These are phyloP conservation scores for Sclerotinia sclerotiorum DNA, from an alignment of 2,329 filamentous ascomycete species.

Conservation along the genomic window DNA sequence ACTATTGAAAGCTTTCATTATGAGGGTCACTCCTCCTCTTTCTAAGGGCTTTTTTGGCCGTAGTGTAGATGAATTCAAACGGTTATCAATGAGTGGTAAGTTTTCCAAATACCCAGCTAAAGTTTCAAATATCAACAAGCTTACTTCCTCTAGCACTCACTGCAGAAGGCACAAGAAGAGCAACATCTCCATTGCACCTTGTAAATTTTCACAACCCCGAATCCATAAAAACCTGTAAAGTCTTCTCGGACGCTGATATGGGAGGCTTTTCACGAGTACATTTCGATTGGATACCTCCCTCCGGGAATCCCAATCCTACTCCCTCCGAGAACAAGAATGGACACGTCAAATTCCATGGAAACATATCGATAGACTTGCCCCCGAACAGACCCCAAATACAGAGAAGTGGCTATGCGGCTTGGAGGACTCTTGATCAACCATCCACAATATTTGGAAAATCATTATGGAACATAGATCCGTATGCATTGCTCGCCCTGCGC, in stretches of 20 bases:
- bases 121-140: slow-evolving; percentile 26
- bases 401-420: slow-evolving; percentile 84
- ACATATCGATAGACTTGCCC: slow-evolving; percentile 83
- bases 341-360: slow-evolving; percentile 82
- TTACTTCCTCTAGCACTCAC: slow-evolving; percentile 55
- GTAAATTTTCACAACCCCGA: slow-evolving; percentile 59
- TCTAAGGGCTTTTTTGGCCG: slow-evolving; percentile 57
- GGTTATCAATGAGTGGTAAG: slow-evolving; percentile 56
- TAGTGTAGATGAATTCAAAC: slow-evolving; percentile 60
- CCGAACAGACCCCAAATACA: slow-evolving; percentile 70
- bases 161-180: slow-evolving; percentile 66
- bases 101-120: not conserved
- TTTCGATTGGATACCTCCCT: slow-evolving; percentile 53
- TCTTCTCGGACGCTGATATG: slow-evolving; percentile 83
- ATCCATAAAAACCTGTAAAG: slow-evolving; percentile 58
- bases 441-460: slow-evolving; percentile 82
- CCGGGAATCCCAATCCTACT: slow-evolving; percentile 26
- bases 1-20: slow-evolving; percentile 35
- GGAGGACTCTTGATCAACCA: slow-evolving; percentile 75
- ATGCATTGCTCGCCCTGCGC: slow-evolving; percentile 81
- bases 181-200: slow-evolving; percentile 63
- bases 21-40: slow-evolving; percentile 50
- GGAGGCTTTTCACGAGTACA: slow-evolving; percentile 78
- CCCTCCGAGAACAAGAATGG: slow-evolving; percentile 44
- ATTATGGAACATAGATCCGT: slow-evolving; percentile 87